Base-by-base conservation (phyloP, 805 yeast genomes). In the Saccharomycopsis selenospora region DNA sequence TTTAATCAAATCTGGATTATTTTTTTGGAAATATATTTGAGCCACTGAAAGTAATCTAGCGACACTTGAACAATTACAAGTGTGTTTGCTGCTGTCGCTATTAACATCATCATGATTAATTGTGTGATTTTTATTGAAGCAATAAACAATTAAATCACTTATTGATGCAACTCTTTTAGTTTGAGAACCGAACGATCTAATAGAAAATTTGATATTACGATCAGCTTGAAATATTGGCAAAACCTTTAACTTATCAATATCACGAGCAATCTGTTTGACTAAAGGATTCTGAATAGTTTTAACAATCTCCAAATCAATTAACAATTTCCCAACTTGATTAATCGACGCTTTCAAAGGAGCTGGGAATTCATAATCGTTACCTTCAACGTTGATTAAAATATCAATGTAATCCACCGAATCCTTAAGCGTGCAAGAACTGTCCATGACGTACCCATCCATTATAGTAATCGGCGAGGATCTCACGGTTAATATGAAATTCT, bases 141-240 rank as follows among this genome's bases (percentile, higher is more conserved):
- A 76, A 61, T 89, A 91, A n/a, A 90, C 77, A 4, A 87, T 67
- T 45, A 88, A 76, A 59, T 86, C 95, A 0, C 93, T 73, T 7
- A 88, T 70, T 24, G 78, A 70, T 28, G 93, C 84, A 52, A 82
- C 68, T 60, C 88, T 89, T n/a, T 88, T 75, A 17, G 80, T 84
- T 65, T 91, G 98, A 49, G 85, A 78, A 59, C 85, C 88, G 63
- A 89, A 90, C 6, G 46, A 28, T n/a, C 55, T 23, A 17, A 46
- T 46, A 4, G 44, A 36, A 7, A 48, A 42, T 14, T n/a, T 27
- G 25, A 42, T 43, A 10, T 28, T 28, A 20, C 46, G 25, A 13
- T 29, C 17, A 30, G 40, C 50, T 22, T 20, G 26, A 24, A 46
- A 46, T 4, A 36, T 17, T 10, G 52, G 52, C n/a, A 49, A 27